Percentiles rank a stretch among this genome's conserved stretches.
Evolutionary conservation across 2,329 filamentous ascomycete genomes (phyloP).

Genomic region (Stachybotrys chartarum): DNA sequence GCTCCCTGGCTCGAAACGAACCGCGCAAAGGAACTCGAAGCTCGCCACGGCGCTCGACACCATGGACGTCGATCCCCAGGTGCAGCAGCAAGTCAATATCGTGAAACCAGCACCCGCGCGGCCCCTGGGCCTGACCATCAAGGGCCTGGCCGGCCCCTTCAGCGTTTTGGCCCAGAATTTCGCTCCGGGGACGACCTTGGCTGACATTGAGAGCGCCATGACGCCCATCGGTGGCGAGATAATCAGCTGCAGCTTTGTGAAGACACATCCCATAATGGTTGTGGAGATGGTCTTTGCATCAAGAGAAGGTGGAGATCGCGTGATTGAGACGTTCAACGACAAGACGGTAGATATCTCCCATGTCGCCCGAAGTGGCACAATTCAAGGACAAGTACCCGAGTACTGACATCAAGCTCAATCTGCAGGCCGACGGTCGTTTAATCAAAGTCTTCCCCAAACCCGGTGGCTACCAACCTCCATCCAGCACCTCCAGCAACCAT

Average conservation of each 20-base stretch:
- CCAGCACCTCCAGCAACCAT: conserved; percentile 16
- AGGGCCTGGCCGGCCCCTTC: conserved; percentile 66
- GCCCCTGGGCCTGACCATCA: conserved; percentile 55
- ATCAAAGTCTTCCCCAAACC: conserved; percentile 67
- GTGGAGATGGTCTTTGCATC: conserved; percentile 71
- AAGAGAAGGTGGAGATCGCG: conserved; percentile 64
- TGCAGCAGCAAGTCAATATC: conserved; percentile 28
- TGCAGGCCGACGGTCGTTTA: conserved; percentile 64
- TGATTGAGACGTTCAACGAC: conserved; percentile 71
- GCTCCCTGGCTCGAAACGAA: conserved; percentile 23
- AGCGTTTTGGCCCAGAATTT: conserved; percentile 75
- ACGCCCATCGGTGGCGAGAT: conserved; percentile 65
- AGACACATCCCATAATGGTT: conserved; percentile 63
- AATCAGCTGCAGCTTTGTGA: conserved; percentile 59
- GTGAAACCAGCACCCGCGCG: conserved; percentile 12
- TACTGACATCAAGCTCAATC: not conserved
- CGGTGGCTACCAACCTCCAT: conserved; percentile 28
- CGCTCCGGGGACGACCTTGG: conserved; percentile 71
- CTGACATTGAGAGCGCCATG: conserved; percentile 78
- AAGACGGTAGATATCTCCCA: conserved; percentile 54
- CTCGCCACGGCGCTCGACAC: conserved; percentile 38
- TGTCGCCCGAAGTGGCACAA: not conserved
- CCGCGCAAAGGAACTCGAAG: conserved; percentile 22
- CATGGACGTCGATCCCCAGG: conserved; percentile 25
- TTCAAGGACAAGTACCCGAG: not conserved